Evolutionary conservation across 352 stramenopile genomes (phyloP), one percentile per base, ranked within the genome.

Genomic region (Phytopythium boreale): DNA sequence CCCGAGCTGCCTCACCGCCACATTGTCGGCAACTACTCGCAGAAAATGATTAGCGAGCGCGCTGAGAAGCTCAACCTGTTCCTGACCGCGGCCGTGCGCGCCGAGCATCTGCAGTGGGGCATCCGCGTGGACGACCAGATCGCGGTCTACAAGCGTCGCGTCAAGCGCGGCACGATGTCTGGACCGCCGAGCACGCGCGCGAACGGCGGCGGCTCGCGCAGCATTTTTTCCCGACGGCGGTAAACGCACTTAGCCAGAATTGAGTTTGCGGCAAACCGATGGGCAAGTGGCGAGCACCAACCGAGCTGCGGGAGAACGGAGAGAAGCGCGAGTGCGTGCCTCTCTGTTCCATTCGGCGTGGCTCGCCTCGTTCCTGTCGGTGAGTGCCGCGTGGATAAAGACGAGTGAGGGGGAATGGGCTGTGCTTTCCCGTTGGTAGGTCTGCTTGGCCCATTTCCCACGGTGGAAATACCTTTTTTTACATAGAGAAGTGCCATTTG

Each of bases 61-160:
- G 85, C 84, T 8, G 85, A 93, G 68, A 96, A 96, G 72, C 75
- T 96, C 37, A 96, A 96, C 61, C 47, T 87, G 43, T 96, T 96
- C 57, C 52, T 96, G 50, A 83, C 76, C 43, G 85, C 85, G 19
- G 85, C 87, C 8, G 84, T 92, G 37, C 77, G 81, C 56, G 85
- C 85, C 24, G 87, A 94, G 58, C 85, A 96, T 62, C 59, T 96
- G 61, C 87, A 96, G 68, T 96, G 87, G 87, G 87, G 87, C 55
- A 93, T 96, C 61, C 85, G 84, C 43, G 84, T 96, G 50, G 87
- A 96, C 66, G 85, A 96, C 71, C 82, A 90, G 61, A 94, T 94
- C 52, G 84, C 85, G 36, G 87, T 96, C 20, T 96, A 96, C 82
- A 96, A 96, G 79, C 87, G 85, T 51, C 85, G 87, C 58, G 88